Conservation (phyloP, 1,284 basidiomycete genomes). For the Pseudozyma thailandica region DNA sequence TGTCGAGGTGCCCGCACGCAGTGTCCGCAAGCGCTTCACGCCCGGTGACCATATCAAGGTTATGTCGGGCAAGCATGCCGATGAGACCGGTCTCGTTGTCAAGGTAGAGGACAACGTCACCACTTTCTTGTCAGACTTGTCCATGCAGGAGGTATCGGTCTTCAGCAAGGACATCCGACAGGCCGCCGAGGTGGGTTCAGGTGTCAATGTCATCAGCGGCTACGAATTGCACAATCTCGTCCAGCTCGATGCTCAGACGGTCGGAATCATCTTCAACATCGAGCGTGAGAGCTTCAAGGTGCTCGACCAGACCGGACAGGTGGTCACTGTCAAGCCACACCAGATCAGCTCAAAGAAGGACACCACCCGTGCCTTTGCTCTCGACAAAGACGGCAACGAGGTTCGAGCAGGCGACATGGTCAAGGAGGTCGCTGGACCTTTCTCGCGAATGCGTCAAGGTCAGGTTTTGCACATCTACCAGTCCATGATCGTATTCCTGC, state of each 20-base stretch:
- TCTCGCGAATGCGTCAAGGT: conserved; percentile 79
- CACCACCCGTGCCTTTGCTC: conserved; percentile 84
- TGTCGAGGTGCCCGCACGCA: conserved; percentile 83
- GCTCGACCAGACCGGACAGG: conserved; percentile 86
- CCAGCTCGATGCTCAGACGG: conserved; percentile 91
- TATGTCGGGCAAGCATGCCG: conserved; percentile 90
- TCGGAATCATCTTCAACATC: conserved; percentile 96
- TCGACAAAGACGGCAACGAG: conserved; percentile 84
- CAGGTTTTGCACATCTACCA: conserved; percentile 94
- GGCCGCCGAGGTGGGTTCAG: conserved; percentile 92
- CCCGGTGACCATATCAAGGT: conserved; percentile 99
- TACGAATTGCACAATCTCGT: conserved; percentile 97
- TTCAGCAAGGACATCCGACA: conserved; percentile 97
- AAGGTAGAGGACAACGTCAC: conserved; percentile 84
- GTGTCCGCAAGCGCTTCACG: conserved; percentile 93
- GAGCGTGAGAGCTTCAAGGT: conserved; percentile 95
- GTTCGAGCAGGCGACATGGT: conserved; percentile 85
- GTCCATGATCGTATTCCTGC: conserved; percentile 91
- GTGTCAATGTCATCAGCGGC: conserved; percentile 87
- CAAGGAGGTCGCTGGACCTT: conserved; percentile 90
- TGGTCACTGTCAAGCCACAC: conserved; percentile 88
- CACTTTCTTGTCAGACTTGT: conserved; percentile 97
- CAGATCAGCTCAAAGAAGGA: conserved; percentile 89
- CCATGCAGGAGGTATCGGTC: conserved; percentile 93
- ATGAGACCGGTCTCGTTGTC: conserved; percentile 95